Percentiles rank a stretch among this genome's conserved stretches.
Evolutionary conservation across 2,329 filamentous ascomycete species (phyloP).

Genomic region (Xylariaceae sp.): DNA sequence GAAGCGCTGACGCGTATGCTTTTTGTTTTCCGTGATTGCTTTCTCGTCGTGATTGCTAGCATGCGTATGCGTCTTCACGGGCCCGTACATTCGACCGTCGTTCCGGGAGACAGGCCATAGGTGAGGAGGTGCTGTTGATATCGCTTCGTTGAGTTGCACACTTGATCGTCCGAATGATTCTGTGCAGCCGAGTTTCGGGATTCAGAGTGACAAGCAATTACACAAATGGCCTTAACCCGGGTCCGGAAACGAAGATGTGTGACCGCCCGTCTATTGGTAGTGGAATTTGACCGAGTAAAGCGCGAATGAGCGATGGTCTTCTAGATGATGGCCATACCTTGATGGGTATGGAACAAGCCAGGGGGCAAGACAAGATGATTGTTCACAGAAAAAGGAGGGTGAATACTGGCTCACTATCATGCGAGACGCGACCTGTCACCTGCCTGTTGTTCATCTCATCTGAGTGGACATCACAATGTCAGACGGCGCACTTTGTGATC

Average conservation of each 20-base stretch:
- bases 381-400: neutral
- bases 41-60: neutral
- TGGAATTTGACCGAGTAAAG: constrained; percentile 7
- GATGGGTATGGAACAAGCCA: neutral
- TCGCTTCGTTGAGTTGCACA: neutral
- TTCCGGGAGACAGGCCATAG: neutral
- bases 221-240: constrained; percentile 1
- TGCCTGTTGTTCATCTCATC: neutral
- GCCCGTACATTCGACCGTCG: neutral
- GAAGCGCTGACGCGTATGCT: neutral
- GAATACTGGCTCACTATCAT: neutral
- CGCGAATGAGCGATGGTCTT: neutral
- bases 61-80: neutral
- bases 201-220: neutral
- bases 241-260: neutral
- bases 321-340: neutral
- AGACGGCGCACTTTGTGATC: constrained; percentile 1
- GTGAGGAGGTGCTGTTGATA: neutral
- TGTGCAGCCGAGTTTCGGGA: constrained; percentile 2
- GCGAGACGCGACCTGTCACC: neutral
- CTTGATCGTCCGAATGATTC: neutral
- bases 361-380: neutral
- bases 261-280: neutral
- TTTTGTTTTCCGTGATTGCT: neutral
- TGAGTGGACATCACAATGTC: neutral